phyloP scores from a whole-genome alignment of 352 stramenopile species.

The Pythium scleroteichum region DNA sequence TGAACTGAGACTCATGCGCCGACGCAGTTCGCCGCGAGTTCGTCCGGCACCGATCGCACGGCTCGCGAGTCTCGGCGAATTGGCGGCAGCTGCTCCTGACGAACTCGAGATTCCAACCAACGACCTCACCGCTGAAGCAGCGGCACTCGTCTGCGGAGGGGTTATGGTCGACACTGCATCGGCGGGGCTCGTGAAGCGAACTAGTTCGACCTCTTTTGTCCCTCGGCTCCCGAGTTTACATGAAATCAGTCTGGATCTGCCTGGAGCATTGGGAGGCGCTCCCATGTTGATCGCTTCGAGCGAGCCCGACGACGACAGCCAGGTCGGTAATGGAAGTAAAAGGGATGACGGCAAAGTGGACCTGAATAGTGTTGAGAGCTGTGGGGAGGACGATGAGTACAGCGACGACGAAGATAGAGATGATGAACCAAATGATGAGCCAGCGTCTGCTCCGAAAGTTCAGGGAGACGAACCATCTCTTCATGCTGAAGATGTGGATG shows the following conservation, averaged over 20 bases:
- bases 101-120: constrained; percentile 9
- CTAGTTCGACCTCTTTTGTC: constrained; percentile 12
- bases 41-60: constrained; percentile 7
- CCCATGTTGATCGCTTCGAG: neutral
- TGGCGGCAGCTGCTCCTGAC: constrained; percentile 3
- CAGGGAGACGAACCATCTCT: constrained; percentile 11
- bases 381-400: no score
- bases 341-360: neutral
- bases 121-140: constrained; percentile 13
- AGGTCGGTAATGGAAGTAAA: neutral
- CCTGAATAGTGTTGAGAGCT: neutral
- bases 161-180: neutral
- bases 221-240: neutral
- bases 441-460: no score
- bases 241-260: neutral
- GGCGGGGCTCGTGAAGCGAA: constrained; percentile 8
- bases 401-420: constrained; percentile 16
- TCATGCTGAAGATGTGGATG: neutral
- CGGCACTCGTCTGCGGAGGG: constrained; percentile 1
- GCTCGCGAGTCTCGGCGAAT: constrained; percentile 40
- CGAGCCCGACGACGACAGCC: neutral
- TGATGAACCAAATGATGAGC: constrained; percentile 10
- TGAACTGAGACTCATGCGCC: constrained; percentile 10
- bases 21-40: constrained; percentile 12
- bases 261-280: neutral